Evolutionary conservation across 805 yeast genomes (phyloP), one percentile per base, ranked within the genome.

Genomic region (Nakazawaea ishiwadae): DNA sequence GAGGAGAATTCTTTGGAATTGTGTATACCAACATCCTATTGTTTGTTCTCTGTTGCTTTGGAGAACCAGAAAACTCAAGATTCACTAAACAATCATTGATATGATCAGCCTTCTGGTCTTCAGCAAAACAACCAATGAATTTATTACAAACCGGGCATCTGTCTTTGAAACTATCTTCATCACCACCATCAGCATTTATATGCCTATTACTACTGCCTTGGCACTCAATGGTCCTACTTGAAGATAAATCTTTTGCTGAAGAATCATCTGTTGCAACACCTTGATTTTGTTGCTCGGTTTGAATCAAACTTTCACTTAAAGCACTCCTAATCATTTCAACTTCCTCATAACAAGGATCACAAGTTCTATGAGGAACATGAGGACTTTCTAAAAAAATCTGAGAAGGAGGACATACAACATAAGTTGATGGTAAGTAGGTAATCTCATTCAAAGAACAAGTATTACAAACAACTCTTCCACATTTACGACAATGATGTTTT

Each of bases 11-110:
- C 44, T 50, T 45, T 0, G 79, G 78, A 37, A 75, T 66, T 39
- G 67, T 75, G 58, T 85, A 88, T 1, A 89, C 93, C 37, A 93
- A 66, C 97, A 93, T 90, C 45, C 96, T 72, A 57, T 90, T 90
- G 23, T 73, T 66, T 4, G 71, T 64, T 32, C 88, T 60, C 39
- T 71, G 70, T 40, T 73, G 72, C 27, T 73, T 75, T 5, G 79
- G 75, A 30, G 77, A 69, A n/a, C 85, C 82, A 38, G 79, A 74
- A 51, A 74, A 78, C 46, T 81, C 83, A 19, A 84, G 76, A 32
- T 60, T 60, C 11, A 55, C 60, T 14, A 93, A 57, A 58, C 99
- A 93, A 5, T 67, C 66, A 47, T 74, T 78, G 26, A 91, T 78
- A 61, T 91, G 98, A 0, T 54, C 56, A 50, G 82, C 91, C 42